Evolutionary conservation across 1,284 basidiomycete species (phyloP).

Genomic region (Coniferiporia weirii): DNA sequence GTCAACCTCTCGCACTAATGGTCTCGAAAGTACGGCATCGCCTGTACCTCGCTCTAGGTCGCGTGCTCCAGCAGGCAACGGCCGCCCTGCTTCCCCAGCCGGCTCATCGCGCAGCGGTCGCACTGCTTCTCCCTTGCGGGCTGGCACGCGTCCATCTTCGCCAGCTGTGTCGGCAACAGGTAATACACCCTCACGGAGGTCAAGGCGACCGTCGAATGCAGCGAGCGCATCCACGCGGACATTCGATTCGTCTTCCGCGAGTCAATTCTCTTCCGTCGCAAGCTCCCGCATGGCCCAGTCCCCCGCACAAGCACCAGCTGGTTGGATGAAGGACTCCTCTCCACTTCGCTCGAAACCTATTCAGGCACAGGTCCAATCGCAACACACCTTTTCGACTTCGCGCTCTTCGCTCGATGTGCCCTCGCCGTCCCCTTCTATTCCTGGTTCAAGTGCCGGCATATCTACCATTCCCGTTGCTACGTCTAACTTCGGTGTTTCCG

Average conservation of each 20-base stretch:
- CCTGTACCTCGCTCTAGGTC: constrained; percentile 7
- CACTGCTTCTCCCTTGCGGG: constrained; percentile 3
- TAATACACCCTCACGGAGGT: background rate
- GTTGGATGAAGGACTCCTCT: constrained; percentile 10
- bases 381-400: constrained; percentile 13
- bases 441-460: constrained; percentile 21
- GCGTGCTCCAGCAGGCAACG: constrained; percentile 4
- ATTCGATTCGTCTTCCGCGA: background rate
- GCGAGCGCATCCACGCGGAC: constrained; percentile 5
- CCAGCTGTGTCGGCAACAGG: constrained; percentile 10
- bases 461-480: constrained; percentile 24
- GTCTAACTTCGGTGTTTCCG: constrained; percentile 18
- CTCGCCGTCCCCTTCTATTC: constrained; percentile 23
- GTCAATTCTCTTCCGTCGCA: constrained; percentile 5
- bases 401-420: constrained; percentile 26
- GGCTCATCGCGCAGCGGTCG: constrained; percentile 9
- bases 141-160: constrained; percentile 12
- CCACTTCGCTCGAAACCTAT: constrained; percentile 14
- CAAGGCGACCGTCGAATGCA: constrained; percentile 7
- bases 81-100: constrained; percentile 10
- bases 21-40: constrained; percentile 1
- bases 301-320: background rate
- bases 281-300: constrained; percentile 1
- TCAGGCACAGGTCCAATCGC: constrained; percentile 8
- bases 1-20: constrained; percentile 6